Conservation (phyloP, 2,329 filamentous ascomycete genomes). For the Arachnomyces sp. region DNA sequence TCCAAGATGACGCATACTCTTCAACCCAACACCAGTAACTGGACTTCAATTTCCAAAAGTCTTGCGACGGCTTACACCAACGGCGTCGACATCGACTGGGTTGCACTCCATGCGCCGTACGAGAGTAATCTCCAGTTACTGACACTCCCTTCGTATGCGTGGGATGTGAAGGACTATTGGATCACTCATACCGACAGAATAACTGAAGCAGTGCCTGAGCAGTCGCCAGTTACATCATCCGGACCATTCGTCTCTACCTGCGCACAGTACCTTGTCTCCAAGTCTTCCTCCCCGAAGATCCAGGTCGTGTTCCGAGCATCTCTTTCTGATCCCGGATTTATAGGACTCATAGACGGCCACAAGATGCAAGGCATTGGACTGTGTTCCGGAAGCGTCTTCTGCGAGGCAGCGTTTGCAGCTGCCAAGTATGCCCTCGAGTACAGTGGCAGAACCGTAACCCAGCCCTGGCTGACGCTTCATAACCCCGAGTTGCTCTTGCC, state of each 20-base stretch:
- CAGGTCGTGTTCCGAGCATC: slow-evolving; percentile 4
- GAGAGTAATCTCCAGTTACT: slow-evolving; percentile 50
- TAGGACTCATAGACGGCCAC: slow-evolving; percentile 8
- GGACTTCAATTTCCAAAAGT: slow-evolving; percentile 56
- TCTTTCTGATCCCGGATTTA: slow-evolving; percentile 2
- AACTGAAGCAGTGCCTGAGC: neutral
- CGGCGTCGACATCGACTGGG: slow-evolving; percentile 60
- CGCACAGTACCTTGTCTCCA: slow-evolving; percentile 5
- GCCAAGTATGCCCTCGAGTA: slow-evolving; percentile 13
- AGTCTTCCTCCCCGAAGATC: slow-evolving; percentile 1
- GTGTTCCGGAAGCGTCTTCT: slow-evolving; percentile 12
- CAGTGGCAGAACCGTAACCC: slow-evolving; percentile 8
- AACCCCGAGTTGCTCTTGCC: slow-evolving; percentile 9
- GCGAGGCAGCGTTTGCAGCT: slow-evolving; percentile 8
- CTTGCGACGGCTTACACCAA: slow-evolving; percentile 53
- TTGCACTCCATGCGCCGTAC: slow-evolving; percentile 59
- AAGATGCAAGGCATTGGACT: slow-evolving; percentile 7
- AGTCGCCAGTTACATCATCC: neutral
- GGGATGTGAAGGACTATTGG: slow-evolving; percentile 66
- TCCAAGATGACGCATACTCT: slow-evolving; percentile 52
- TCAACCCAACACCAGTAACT: slow-evolving; percentile 54
- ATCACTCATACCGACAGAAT: slow-evolving; percentile 18
- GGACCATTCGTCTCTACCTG: slow-evolving; percentile 1
- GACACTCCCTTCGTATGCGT: slow-evolving; percentile 58
- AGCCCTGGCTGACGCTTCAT: slow-evolving; percentile 7